Evolutionary conservation across 805 yeast genomes (phyloP).

Genomic region (Brettanomyces bruxellensis): DNA sequence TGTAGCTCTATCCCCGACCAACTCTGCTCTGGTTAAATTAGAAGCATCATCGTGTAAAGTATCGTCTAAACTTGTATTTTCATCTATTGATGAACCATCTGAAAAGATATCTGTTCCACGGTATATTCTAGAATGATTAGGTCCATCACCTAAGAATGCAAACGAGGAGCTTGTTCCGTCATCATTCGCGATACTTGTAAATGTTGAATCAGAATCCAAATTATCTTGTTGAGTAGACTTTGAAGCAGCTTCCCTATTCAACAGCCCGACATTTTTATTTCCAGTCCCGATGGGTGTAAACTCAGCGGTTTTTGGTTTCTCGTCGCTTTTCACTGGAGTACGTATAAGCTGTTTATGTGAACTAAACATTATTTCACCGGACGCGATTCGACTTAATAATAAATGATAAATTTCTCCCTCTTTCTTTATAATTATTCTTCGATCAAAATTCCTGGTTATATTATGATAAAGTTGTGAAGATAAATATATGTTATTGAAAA

Average conservation of each 20-base stretch:
- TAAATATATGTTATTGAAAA: too few relatives aligned
- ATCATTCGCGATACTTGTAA: slow-evolving; percentile 2
- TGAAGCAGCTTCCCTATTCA: slow-evolving; percentile 11
- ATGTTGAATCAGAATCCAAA: background rate
- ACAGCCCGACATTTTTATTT: slow-evolving; percentile 8
- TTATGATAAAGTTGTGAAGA: too few relatives aligned
- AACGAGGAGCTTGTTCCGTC: slow-evolving; percentile 5
- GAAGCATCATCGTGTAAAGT: background rate
- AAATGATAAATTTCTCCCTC: too few relatives aligned
- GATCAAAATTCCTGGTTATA: too few relatives aligned
- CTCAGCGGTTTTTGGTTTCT: slow-evolving; percentile 20
- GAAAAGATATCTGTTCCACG: slow-evolving; percentile 20
- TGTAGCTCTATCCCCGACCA: slow-evolving; percentile 13
- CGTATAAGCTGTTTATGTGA: slow-evolving; percentile 21
- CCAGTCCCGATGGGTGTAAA: slow-evolving; percentile 34
- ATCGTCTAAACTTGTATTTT: slow-evolving; percentile 1
- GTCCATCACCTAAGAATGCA: background rate
- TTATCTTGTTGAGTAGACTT: background rate
- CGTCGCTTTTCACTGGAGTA: slow-evolving; percentile 19
- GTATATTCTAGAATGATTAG: background rate
- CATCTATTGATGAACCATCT: slow-evolving; percentile 11
- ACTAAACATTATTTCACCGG: slow-evolving; percentile 17
- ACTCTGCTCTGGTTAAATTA: slow-evolving; percentile 2
- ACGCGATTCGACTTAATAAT: too few relatives aligned
- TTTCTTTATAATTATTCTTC: too few relatives aligned